Conservation (phyloP, 345 rosid genomes). For the Pistacia vera region DNA sequence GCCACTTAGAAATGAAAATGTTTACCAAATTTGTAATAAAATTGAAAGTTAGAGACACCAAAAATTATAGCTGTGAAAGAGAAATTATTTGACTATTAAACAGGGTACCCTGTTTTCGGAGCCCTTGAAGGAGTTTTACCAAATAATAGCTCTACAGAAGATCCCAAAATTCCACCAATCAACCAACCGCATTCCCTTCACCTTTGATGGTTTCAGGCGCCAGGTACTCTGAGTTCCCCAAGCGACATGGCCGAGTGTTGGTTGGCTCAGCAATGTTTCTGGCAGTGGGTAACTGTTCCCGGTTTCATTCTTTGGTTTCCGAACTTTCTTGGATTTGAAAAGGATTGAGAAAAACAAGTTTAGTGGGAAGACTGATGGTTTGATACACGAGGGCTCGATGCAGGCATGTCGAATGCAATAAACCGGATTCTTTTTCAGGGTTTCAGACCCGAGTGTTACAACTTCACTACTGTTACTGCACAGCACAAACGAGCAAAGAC, state of each 20-base stretch:
- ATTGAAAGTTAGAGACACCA: too few relatives aligned
- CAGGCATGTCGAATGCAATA: conserved; percentile 28
- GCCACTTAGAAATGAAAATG: too few relatives aligned
- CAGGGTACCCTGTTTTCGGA: conserved; percentile 70
- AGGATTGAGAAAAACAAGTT: conserved; percentile 56
- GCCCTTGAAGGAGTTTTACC: conserved; percentile 47
- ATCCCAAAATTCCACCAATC: conserved; percentile 91
- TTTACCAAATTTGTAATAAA: too few relatives aligned
- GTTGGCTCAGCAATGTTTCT: conserved; percentile 59
- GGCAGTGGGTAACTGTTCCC: not conserved
- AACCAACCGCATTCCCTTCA: conserved; percentile 80
- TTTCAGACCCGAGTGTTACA: conserved; percentile 40
- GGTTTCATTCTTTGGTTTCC: conserved; percentile 43
- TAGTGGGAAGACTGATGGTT: conserved; percentile 52
- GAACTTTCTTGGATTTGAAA: conserved; percentile 50
- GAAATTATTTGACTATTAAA: too few relatives aligned
- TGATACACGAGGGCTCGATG: conserved; percentile 46
- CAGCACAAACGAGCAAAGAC: not conserved
- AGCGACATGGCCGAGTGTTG: conserved; percentile 82
- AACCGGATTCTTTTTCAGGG: conserved; percentile 44
- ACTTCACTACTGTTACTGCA: conserved; percentile 55
- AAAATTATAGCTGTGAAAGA: too few relatives aligned
- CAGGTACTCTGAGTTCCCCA: conserved; percentile 75
- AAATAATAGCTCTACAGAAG: conserved; percentile 52
- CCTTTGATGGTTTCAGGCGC: conserved; percentile 23